Evolutionary conservation across 192 early-diverging fungal species (phyloP).

Genomic region (Blastocladiella britannica): DNA sequence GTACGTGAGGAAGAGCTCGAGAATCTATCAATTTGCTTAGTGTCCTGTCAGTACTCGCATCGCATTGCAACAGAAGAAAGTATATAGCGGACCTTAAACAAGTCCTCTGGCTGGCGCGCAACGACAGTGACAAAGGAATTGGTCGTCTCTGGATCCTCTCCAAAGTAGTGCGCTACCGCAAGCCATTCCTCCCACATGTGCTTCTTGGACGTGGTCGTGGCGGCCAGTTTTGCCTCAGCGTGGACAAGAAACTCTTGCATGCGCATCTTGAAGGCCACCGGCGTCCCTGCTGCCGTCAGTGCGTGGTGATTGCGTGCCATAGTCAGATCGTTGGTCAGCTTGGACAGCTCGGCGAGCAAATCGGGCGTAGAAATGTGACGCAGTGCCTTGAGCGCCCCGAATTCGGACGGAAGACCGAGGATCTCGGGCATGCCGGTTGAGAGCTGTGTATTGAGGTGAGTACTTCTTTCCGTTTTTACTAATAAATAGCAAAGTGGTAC

Average conservation of each 20-base stretch:
- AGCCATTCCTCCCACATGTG: conserved; percentile 6
- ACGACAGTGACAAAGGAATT: background rate
- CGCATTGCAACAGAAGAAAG: too few species aligned
- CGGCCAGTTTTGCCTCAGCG: conserved; percentile 6
- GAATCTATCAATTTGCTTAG: too few species aligned
- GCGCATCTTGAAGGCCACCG: conserved; percentile 5
- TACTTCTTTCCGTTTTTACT: too few species aligned
- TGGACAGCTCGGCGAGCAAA: conserved; percentile 9
- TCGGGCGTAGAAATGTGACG: conserved; percentile 18
- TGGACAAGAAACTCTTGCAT: background rate
- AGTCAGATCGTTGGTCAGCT: conserved; percentile 7
- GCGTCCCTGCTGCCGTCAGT: conserved; percentile 4
- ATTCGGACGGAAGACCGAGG: conserved; percentile 17
- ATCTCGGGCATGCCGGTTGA: conserved; percentile 9
- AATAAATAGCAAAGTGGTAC: too few species aligned
- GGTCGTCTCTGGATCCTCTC: conserved; percentile 16
- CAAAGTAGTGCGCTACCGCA: conserved; percentile 15
- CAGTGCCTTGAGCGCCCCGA: conserved; percentile 14
- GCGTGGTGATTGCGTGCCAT: conserved; percentile 2
- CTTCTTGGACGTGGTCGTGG: conserved; percentile 4
- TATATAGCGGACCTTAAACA: too few species aligned
- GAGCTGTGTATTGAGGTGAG: too few species aligned
- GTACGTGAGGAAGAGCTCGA: background rate
- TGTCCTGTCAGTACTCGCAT: too few species aligned
- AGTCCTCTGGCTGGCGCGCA: background rate